Percentiles rank a stretch among this genome's conserved stretches.
These are phyloP conservation scores for Arthroderma sp. DNA, from an alignment of 2,329 filamentous ascomycete genomes.

Conservation along the genomic window DNA sequence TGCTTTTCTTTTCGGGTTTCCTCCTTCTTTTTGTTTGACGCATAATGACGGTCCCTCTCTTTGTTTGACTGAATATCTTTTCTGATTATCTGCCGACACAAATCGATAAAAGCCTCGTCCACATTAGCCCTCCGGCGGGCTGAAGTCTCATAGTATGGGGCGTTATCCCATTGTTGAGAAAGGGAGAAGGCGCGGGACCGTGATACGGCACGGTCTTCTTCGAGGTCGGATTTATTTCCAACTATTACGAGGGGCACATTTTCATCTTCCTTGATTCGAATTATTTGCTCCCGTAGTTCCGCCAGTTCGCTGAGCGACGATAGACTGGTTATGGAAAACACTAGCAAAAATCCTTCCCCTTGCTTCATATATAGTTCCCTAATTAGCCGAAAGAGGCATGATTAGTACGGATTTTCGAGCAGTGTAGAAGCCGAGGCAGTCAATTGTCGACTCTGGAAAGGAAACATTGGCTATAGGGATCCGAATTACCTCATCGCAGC, in stretches of 20 bases:
- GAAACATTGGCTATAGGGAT: too few relatives aligned
- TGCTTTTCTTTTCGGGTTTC: slow-evolving; percentile 24
- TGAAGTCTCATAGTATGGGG: slow-evolving; percentile 83
- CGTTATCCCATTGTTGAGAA: slow-evolving; percentile 74
- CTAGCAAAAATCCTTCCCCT: slow-evolving; percentile 78
- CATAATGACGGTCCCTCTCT: slow-evolving; percentile 19
- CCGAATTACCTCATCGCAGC: slow-evolving; percentile 44
- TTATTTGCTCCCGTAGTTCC: slow-evolving; percentile 75
- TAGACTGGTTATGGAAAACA: slow-evolving; percentile 79
- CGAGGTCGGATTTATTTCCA: slow-evolving; percentile 81
- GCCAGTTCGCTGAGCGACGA: slow-evolving; percentile 73
- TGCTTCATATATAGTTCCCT: slow-evolving; percentile 87
- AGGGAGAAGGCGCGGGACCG: slow-evolving; percentile 69
- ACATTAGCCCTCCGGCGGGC: slow-evolving; percentile 75
- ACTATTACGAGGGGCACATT: slow-evolving; percentile 79
- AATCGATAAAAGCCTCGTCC: slow-evolving; percentile 75
- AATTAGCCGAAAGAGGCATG: neutral
- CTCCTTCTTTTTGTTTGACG: slow-evolving; percentile 20
- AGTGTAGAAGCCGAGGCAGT: too few relatives aligned
- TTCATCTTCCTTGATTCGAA: slow-evolving; percentile 80
- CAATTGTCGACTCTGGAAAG: too few relatives aligned
- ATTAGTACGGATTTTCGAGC: too few relatives aligned
- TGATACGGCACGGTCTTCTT: slow-evolving; percentile 68
- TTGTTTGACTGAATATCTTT: slow-evolving; percentile 42
- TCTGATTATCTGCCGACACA: slow-evolving; percentile 70